Base-by-base conservation (phyloP, 345 rosid genomes). In the Murraya paniculata region DNA sequence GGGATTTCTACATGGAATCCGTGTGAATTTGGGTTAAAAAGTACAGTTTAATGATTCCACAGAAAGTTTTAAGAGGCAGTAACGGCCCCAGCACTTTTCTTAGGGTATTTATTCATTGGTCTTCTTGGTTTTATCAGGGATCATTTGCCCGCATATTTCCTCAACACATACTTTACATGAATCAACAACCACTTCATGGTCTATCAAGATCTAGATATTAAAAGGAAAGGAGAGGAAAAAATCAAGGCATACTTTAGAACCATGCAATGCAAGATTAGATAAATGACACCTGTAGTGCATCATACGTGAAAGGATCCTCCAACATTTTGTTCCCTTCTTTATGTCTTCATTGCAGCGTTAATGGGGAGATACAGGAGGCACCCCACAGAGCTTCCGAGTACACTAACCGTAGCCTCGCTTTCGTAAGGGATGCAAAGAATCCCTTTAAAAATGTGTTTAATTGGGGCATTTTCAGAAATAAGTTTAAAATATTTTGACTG, bases 401-500 rank as follows among this genome's bases (percentile, higher is more conserved):
- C 33, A 19, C 75, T 35, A n/a, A 57, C 65, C 48, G 57, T 56
- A 48, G 28, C 33, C 11, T 24, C 33, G 65, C 31, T 33, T 35
- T n/a, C 3, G n/a, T n/a, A 68, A 39, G 9, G 30, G 31, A 33
- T 33, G 16, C 55, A n/a, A 38, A 68, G 53, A 68, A 39, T 68
- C 9, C 24, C 36, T 66, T 35, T 4, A 35, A 9, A 50, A 18
- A 70, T 69, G 16, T 10, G 21, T 22, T 70, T 70, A 6, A 9
- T 30, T 28, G 73, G 39, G 25, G 48, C 0, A 0, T 65, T 36
- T 19, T 66, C 48, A 38, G 50, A 71, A 64, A 77, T 33, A 27
- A 50, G 48, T 75, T 69, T 56, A 56, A 33, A 78, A 70, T 84
- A 48, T 82, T 55, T 79, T 83, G 80, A 77, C 65, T 89, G 77